Percentiles rank a stretch among this genome's conserved stretches.
Evolutionary conservation across 2,329 filamentous ascomycete species (phyloP).

Genomic region (Botryosphaeria dothidea): DNA sequence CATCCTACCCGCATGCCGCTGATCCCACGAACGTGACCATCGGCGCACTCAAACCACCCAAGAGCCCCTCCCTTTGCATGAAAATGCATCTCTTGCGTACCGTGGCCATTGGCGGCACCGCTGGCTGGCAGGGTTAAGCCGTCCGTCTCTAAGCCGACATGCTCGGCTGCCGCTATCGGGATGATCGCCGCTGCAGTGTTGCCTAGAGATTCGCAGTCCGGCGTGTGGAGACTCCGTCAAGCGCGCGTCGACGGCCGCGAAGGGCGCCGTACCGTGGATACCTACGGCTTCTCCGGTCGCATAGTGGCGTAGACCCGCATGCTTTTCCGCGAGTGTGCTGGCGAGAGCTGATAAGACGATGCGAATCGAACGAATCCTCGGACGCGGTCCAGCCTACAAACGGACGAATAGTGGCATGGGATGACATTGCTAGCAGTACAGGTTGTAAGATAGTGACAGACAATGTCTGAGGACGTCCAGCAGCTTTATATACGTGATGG

Average conservation of each 20-base stretch:
- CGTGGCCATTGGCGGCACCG: slow-evolving; percentile 8
- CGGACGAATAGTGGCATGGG: neutral
- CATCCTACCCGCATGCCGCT: slow-evolving; percentile 14
- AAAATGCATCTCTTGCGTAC: slow-evolving; percentile 15
- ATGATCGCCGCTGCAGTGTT: slow-evolving; percentile 15
- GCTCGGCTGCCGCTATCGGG: slow-evolving; percentile 2
- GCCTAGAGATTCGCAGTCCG: slow-evolving; percentile 4
- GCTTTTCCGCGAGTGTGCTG: slow-evolving; percentile 1
- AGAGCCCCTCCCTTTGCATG: slow-evolving; percentile 9
- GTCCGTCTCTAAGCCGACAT: neutral
- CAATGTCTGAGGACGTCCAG: slow-evolving; percentile 3
- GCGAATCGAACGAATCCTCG: neutral
- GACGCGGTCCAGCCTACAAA: neutral
- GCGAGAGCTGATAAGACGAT: slow-evolving; percentile 13
- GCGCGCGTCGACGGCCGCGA: neutral
- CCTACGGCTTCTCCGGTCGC: slow-evolving; percentile 1
- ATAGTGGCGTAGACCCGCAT: neutral
- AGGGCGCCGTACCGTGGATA: neutral
- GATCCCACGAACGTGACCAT: slow-evolving; percentile 14
- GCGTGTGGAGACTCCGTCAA: neutral
- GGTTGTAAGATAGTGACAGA: neutral
- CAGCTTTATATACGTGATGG: slow-evolving; percentile 17
- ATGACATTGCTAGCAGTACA: neutral
- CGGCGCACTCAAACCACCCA: neutral
- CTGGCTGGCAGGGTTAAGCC: neutral